A percentile compares a stretch with the other conserved stretches of the same genome.
phyloP scores from a whole-genome alignment of 345 rosid species.

The Eucalyptus paniculata region DNA sequence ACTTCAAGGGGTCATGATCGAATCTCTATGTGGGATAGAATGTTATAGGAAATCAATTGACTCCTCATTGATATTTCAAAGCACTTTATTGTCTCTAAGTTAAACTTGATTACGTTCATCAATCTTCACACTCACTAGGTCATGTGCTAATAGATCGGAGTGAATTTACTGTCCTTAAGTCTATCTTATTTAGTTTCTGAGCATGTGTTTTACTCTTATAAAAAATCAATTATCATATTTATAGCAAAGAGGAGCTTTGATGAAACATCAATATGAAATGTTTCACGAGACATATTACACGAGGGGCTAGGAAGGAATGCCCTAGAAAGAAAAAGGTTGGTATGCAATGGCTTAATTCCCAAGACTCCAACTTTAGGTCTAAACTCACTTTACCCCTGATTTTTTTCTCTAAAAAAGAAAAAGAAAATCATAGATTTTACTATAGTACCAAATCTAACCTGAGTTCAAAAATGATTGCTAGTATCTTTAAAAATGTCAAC shows the following conservation, averaged over 20 bases:
- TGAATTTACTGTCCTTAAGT: too few species aligned
- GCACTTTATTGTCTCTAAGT: not conserved
- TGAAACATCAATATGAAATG: not conserved
- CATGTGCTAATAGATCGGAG: not conserved
- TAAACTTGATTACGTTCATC: not conserved
- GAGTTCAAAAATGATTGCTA: not conserved
- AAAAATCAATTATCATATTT: too few species aligned
- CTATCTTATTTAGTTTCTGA: not conserved
- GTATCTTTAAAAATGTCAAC: not conserved
- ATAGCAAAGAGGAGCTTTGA: not conserved
- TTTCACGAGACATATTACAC: not conserved
- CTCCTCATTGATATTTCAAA: not conserved
- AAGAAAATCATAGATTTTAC: not conserved
- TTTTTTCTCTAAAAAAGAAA: not conserved
- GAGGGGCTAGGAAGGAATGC: not conserved
- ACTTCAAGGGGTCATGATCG: not conserved
- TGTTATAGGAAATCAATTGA: not conserved
- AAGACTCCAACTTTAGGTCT: not conserved
- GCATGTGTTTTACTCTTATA: too few species aligned
- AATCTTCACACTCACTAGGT: not conserved
- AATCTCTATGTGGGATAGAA: not conserved
- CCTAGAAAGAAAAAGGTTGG: not conserved
- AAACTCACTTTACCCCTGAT: not conserved
- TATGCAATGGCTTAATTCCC: not conserved
- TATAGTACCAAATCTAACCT: not conserved